Evolutionary conservation across 2,329 filamentous ascomycete species (phyloP).

Genomic region (Rutstroemia sp.): DNA sequence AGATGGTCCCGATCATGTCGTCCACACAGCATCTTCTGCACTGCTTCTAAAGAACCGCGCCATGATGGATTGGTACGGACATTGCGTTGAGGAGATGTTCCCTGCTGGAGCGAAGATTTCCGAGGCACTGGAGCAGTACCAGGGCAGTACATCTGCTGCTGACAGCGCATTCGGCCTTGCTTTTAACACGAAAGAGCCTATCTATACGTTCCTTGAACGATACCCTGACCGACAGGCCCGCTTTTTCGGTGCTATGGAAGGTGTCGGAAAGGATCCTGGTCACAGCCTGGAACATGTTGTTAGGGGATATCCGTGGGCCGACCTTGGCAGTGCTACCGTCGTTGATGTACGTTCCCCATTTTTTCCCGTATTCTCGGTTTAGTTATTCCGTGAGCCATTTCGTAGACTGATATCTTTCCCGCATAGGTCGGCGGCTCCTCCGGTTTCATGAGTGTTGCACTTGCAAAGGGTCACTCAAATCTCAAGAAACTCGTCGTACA

Average conservation of each 20-base stretch:
- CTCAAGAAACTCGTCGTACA: constrained; percentile 23
- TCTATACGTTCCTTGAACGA: constrained; percentile 1
- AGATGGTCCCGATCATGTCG: background rate
- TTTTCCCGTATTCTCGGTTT: background rate
- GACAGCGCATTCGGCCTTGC: constrained; percentile 1
- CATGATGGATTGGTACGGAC: background rate
- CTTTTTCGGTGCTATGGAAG: constrained; percentile 5
- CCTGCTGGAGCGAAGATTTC: constrained; percentile 1
- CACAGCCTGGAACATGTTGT: constrained; percentile 2
- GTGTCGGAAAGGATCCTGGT: constrained; percentile 1
- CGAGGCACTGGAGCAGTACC: background rate
- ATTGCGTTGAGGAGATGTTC: constrained; percentile 1
- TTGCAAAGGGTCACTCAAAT: constrained; percentile 17
- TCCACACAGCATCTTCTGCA: background rate
- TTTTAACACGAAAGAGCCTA: background rate
- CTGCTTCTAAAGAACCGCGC: background rate
- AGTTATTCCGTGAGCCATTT: background rate
- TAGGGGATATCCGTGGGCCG: constrained; percentile 19
- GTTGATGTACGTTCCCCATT: constrained; percentile 18
- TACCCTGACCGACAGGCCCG: background rate
- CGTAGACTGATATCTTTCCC: background rate
- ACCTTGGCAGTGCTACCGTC: constrained; percentile 20
- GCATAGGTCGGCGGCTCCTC: constrained; percentile 22
- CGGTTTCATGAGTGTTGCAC: constrained; percentile 18
- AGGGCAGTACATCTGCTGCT: background rate